phyloP scores from a whole-genome alignment of 176 grass and related monocot genomes.

The Zoysia pacifica region DNA sequence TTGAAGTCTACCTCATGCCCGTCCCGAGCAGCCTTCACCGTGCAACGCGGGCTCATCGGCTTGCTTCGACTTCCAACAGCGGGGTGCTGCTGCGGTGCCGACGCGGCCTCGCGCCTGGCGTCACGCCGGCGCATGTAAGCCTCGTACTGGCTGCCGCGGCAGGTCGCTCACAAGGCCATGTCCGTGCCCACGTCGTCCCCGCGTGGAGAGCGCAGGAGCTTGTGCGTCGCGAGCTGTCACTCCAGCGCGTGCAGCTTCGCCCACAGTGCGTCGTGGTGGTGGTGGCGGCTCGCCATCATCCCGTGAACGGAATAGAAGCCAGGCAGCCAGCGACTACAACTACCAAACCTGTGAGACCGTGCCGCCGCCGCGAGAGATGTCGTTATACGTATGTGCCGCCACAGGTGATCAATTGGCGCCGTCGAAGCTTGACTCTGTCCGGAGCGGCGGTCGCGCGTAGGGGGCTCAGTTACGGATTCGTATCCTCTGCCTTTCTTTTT shows the following conservation, averaged over 20 bases:
- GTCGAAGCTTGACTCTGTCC: conserved; percentile 24
- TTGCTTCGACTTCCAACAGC: not conserved
- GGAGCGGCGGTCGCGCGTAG: conserved; percentile 14
- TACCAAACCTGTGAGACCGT: not conserved
- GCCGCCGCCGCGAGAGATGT: not conserved
- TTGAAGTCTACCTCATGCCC: conserved; percentile 2
- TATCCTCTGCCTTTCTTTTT: too few relatives aligned
- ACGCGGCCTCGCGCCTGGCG: conserved; percentile 45
- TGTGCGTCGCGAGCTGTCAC: conserved; percentile 54
- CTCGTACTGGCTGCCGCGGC: conserved; percentile 59
- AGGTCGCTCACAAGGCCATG: not conserved
- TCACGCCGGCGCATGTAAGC: conserved; percentile 61
- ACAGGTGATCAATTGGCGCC: conserved; percentile 38
- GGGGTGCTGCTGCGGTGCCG: not conserved
- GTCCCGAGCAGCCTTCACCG: not conserved
- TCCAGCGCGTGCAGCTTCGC: conserved; percentile 62
- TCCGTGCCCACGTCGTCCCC: not conserved
- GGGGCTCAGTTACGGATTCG: not conserved
- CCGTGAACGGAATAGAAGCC: not conserved
- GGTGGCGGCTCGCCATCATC: conserved; percentile 43
- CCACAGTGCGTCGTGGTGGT: conserved; percentile 44
- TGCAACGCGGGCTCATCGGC: conserved; percentile 11
- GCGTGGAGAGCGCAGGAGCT: conserved; percentile 35
- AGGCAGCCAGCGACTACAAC: not conserved
- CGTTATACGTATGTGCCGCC: too few relatives aligned